Conservation (phyloP, 1,139 yeast genomes). For the Blastobotrys indianensis region DNA sequence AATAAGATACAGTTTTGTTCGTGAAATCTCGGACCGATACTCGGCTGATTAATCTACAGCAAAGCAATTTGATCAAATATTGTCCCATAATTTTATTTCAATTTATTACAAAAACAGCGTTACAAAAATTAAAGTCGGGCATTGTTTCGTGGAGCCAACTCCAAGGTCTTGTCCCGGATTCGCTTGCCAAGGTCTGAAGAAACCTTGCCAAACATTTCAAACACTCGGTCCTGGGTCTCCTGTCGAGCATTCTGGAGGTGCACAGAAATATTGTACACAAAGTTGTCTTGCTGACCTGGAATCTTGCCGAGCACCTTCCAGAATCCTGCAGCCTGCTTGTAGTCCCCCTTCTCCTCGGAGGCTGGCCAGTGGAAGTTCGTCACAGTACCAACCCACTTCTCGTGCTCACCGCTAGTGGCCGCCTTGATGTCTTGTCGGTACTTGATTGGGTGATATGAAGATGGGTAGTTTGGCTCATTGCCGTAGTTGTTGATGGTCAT, state of each 20-base stretch:
- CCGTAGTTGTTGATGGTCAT: slow-evolving; percentile 84
- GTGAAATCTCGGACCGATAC: too few relatives aligned
- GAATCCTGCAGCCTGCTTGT: slow-evolving; percentile 57
- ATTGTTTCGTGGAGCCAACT: slow-evolving; percentile 45
- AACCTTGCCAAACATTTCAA: slow-evolving; percentile 71
- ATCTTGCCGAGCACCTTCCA: slow-evolving; percentile 73
- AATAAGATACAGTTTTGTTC: too few relatives aligned
- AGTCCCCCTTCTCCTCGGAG: slow-evolving; percentile 59
- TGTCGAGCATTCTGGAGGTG: slow-evolving; percentile 69
- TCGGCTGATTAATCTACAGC: neutral
- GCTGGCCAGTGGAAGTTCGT: slow-evolving; percentile 83
- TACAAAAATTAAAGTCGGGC: slow-evolving; percentile 10
- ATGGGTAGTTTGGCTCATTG: slow-evolving; percentile 60
- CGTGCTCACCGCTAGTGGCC: slow-evolving; percentile 55
- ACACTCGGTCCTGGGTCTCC: slow-evolving; percentile 71
- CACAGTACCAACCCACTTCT: slow-evolving; percentile 85
- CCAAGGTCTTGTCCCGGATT: slow-evolving; percentile 58
- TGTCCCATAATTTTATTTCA: neutral
- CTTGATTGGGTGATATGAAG: slow-evolving; percentile 44
- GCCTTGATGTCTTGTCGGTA: slow-evolving; percentile 36
- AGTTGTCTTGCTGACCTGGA: slow-evolving; percentile 59
- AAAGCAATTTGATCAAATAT: neutral
- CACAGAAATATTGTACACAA: slow-evolving; percentile 77
- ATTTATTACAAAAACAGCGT: neutral
- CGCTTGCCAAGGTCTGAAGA: slow-evolving; percentile 55